Percentiles rank a stretch among this genome's conserved stretches.
phyloP scores from a whole-genome alignment of 2,329 filamentous ascomycete genomes.

The Xylariaceae sp. region DNA sequence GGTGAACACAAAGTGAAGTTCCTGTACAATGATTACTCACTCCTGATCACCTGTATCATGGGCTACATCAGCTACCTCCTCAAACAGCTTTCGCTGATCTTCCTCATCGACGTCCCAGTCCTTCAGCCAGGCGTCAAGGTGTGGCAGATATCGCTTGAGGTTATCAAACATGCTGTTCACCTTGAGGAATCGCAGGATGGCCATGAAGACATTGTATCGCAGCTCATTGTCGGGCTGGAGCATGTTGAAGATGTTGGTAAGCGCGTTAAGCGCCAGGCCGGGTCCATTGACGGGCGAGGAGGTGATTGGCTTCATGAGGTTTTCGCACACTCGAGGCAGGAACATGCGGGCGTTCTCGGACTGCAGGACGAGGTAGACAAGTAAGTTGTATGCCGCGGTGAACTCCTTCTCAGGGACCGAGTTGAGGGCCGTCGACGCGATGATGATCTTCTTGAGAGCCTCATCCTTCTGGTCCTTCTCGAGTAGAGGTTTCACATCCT shows the following conservation, averaged over 20 bases:
- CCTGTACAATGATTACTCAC: slow-evolving; percentile 50
- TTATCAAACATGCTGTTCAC: slow-evolving; percentile 77
- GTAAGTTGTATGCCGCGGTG: slow-evolving; percentile 92
- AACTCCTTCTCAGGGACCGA: slow-evolving; percentile 94
- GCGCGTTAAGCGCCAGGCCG: slow-evolving; percentile 82
- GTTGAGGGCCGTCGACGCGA: slow-evolving; percentile 76
- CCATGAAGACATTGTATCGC: slow-evolving; percentile 87
- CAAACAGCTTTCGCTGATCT: slow-evolving; percentile 81
- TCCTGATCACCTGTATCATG: slow-evolving; percentile 75
- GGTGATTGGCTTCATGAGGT: slow-evolving; percentile 83
- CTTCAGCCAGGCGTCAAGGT: slow-evolving; percentile 79
- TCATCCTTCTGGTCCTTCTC: slow-evolving; percentile 80
- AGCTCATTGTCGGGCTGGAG: slow-evolving; percentile 74
- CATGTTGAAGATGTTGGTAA: slow-evolving; percentile 97
- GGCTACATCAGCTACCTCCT: slow-evolving; percentile 80
- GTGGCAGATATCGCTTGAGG: slow-evolving; percentile 79
- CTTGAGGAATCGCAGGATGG: slow-evolving; percentile 83
- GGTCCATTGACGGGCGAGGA: slow-evolving; percentile 84
- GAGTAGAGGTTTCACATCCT: slow-evolving; percentile 75
- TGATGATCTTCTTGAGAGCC: slow-evolving; percentile 85
- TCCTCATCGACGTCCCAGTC: slow-evolving; percentile 83
- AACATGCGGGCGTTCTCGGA: slow-evolving; percentile 83
- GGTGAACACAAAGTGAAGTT: background rate
- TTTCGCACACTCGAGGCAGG: slow-evolving; percentile 84
- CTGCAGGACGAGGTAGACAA: slow-evolving; percentile 89